Conservation (phyloP, 2,329 filamentous ascomycete species). For the Colletotrichum scovillei region DNA sequence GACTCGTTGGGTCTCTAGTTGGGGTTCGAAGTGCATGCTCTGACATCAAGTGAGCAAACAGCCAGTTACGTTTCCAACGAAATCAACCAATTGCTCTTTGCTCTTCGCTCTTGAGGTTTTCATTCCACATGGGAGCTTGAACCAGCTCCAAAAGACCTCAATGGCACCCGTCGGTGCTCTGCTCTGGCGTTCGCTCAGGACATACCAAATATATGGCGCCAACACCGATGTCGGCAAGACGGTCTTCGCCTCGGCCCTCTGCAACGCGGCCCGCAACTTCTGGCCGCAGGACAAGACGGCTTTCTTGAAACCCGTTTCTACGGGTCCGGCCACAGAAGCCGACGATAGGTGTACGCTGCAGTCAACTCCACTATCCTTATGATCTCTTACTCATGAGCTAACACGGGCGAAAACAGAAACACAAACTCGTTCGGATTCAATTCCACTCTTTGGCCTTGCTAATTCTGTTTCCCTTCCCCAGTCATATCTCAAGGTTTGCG, state of each 20-base stretch:
- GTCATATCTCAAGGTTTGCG: slow-evolving; percentile 72
- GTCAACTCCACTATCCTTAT: background rate
- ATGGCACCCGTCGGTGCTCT: slow-evolving; percentile 66
- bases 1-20: background rate
- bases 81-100: background rate
- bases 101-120: background rate
- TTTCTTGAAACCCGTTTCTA: slow-evolving; percentile 87
- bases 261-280: slow-evolving; percentile 66
- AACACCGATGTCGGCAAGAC: slow-evolving; percentile 91
- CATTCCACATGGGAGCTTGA: slow-evolving; percentile 1
- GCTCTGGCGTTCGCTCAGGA: slow-evolving; percentile 75
- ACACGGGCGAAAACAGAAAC: background rate
- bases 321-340: slow-evolving; percentile 75
- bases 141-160: background rate
- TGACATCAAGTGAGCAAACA: background rate
- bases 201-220: slow-evolving; percentile 83
- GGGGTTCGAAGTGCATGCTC: background rate
- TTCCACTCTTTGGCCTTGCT: background rate
- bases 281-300: slow-evolving; percentile 61
- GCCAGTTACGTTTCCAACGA: background rate
- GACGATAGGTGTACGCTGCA: slow-evolving; percentile 70
- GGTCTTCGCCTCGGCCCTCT: slow-evolving; percentile 79
- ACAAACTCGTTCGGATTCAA: background rate
- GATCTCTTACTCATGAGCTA: background rate
- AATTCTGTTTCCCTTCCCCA: slow-evolving; percentile 42